phyloP scores from a whole-genome alignment of 1,284 basidiomycete species.

The Ganoderma resinaceum region DNA sequence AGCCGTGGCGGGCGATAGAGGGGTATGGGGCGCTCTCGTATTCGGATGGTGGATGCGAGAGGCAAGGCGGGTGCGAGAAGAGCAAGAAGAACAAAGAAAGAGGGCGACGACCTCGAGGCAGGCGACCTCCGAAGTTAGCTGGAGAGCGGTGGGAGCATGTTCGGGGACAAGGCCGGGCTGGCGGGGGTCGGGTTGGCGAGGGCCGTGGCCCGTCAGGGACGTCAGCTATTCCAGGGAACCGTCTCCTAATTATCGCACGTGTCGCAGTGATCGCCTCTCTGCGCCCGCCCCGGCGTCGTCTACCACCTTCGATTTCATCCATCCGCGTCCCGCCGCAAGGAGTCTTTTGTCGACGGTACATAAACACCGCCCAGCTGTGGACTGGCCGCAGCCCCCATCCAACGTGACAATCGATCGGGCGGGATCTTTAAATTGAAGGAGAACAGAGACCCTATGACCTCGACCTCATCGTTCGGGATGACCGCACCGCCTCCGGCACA shows the following conservation, averaged over 20 bases:
- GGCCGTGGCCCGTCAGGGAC: neutral
- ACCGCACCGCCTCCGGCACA: no score
- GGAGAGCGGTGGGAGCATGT: conserved; percentile 2
- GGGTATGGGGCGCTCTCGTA: conserved; percentile 1
- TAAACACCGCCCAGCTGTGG: neutral
- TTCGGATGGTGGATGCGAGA: neutral
- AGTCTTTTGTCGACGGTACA: neutral
- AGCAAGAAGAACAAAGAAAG: neutral
- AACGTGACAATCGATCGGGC: neutral
- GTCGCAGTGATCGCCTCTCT: neutral
- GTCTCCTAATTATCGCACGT: conserved; percentile 3
- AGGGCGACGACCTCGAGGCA: neutral
- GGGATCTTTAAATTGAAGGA: no score
- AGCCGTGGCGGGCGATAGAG: neutral
- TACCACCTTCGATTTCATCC: neutral
- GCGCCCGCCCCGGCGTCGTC: neutral
- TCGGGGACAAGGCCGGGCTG: neutral
- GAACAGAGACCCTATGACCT: neutral
- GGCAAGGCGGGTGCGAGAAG: neutral
- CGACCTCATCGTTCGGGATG: neutral
- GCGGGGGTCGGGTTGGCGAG: neutral
- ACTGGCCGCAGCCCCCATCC: neutral
- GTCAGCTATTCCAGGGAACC: neutral
- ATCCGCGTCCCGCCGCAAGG: neutral
- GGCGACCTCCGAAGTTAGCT: neutral